These are phyloP conservation scores for Mycosphaerella arachidis DNA, from an alignment of 2,329 filamentous ascomycete genomes.

Conservation along the genomic window DNA sequence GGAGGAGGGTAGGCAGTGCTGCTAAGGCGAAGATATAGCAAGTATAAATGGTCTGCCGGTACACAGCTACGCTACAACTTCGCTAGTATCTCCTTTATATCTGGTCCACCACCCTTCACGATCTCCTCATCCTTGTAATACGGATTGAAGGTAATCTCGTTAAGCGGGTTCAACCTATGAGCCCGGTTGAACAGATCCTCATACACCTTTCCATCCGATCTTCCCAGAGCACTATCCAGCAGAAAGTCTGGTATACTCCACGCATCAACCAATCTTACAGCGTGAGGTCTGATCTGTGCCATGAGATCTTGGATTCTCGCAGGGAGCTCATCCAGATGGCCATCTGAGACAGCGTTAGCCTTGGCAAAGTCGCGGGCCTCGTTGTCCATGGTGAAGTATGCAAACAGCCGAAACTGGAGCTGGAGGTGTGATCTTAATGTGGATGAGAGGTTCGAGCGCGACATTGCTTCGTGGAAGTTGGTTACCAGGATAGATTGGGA, in stretches of 20 bases:
- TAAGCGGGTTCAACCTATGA: constrained; percentile 50
- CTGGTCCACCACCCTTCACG: constrained; percentile 40
- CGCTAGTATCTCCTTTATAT: constrained; percentile 27
- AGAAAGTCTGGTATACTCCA: constrained; percentile 53
- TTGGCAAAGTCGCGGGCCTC: constrained; percentile 45
- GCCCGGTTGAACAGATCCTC: constrained; percentile 51
- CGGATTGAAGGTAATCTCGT: constrained; percentile 48
- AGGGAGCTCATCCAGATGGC: constrained; percentile 40
- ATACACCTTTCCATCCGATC: constrained; percentile 51
- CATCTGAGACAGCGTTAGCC: constrained; percentile 40
- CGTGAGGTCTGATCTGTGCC: constrained; percentile 47
- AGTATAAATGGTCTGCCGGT: not conserved
- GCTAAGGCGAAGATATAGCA: constrained; percentile 48
- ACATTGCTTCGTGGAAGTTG: constrained; percentile 44
- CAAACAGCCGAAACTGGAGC: constrained; percentile 46
- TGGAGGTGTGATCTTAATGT: constrained; percentile 35
- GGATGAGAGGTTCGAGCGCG: constrained; percentile 24
- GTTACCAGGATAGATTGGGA: constrained; percentile 47
- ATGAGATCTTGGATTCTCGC: constrained; percentile 45
- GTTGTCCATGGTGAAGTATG: constrained; percentile 45
- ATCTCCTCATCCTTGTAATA: constrained; percentile 48
- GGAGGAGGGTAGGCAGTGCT: constrained; percentile 39
- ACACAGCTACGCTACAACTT: constrained; percentile 24
- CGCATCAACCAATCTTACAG: constrained; percentile 49
- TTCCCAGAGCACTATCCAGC: constrained; percentile 49